phyloP scores from a whole-genome alignment of 164 flowering plant genomes.

The Stephania yunnanensis region DNA sequence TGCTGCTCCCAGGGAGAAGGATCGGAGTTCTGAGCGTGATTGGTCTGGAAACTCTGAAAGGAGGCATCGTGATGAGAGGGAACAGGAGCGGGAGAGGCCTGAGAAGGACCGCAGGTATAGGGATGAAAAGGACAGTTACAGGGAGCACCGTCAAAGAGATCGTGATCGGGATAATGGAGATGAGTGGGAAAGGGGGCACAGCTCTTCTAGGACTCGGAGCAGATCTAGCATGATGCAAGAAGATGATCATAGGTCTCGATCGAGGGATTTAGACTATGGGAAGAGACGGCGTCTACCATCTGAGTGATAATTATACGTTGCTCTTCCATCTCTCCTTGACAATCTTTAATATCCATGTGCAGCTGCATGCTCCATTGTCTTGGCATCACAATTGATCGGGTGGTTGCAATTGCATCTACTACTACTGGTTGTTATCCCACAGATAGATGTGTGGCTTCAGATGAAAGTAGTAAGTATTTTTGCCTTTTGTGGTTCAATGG shows the following conservation, averaged over 20 bases:
- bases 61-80: slow-evolving; percentile 58
- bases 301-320: slow-evolving; percentile 33
- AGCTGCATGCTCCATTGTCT: slow-evolving; percentile 1
- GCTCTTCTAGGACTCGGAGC: slow-evolving; percentile 72
- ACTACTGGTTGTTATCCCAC: slow-evolving; percentile 11
- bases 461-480: slow-evolving; percentile 41
- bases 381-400: slow-evolving; percentile 9
- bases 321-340: slow-evolving; percentile 6
- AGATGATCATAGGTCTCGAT: slow-evolving; percentile 62
- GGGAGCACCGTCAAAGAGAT: slow-evolving; percentile 57
- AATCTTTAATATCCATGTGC: slow-evolving; percentile 12
- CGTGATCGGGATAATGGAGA: slow-evolving; percentile 53
- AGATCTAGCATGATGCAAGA: slow-evolving; percentile 53
- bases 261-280: slow-evolving; percentile 79
- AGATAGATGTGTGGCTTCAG: slow-evolving; percentile 27
- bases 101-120: slow-evolving; percentile 53
- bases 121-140: slow-evolving; percentile 65
- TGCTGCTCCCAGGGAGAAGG: slow-evolving; percentile 53
- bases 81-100: slow-evolving; percentile 53
- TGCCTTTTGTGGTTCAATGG: slow-evolving; percentile 25
- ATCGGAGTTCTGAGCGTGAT: slow-evolving; percentile 59
- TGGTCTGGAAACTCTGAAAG: slow-evolving; percentile 50
- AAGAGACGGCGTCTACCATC: slow-evolving; percentile 74
- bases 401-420: slow-evolving; percentile 20
- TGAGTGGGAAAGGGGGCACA: slow-evolving; percentile 68